phyloP scores from a whole-genome alignment of 2,329 filamentous ascomycete genomes.

The Hypoxylon sp. region DNA sequence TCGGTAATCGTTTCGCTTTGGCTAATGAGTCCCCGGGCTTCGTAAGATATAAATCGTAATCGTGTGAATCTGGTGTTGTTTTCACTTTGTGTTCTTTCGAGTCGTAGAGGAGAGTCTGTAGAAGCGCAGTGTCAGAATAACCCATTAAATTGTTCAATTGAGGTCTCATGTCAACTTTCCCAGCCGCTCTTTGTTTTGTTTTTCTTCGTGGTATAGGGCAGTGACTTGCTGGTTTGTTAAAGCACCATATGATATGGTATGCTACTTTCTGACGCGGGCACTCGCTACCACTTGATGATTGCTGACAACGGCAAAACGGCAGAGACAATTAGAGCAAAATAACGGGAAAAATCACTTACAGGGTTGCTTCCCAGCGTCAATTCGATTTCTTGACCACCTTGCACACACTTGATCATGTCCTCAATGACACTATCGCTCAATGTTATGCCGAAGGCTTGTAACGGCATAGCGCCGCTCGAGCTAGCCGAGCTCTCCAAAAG shows the following conservation, averaged over 20 bases:
- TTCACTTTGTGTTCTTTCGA: slow-evolving; percentile 58
- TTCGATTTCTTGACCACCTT: slow-evolving; percentile 64
- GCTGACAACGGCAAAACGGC: slow-evolving; percentile 20
- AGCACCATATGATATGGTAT: too few relatives aligned
- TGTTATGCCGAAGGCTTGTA: slow-evolving; percentile 66
- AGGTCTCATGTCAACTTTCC: background rate
- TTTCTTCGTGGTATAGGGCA: background rate
- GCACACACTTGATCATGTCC: slow-evolving; percentile 68
- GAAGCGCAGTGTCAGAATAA: slow-evolving; percentile 18
- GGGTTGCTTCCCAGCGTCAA: slow-evolving; percentile 66
- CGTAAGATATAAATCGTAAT: slow-evolving; percentile 66
- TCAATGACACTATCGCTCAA: slow-evolving; percentile 67
- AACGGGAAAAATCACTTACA: slow-evolving; percentile 56
- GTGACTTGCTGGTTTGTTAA: background rate
- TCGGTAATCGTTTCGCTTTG: slow-evolving; percentile 58
- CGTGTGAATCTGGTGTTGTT: slow-evolving; percentile 54
- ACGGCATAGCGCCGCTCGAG: slow-evolving; percentile 54
- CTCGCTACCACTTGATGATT: too few relatives aligned
- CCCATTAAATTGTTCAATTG: slow-evolving; percentile 15
- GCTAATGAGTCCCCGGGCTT: slow-evolving; percentile 58
- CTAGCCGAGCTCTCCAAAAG: slow-evolving; percentile 62
- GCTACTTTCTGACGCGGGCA: too few relatives aligned
- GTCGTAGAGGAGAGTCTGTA: slow-evolving; percentile 64
- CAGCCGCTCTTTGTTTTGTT: slow-evolving; percentile 5
- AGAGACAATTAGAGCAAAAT: slow-evolving; percentile 25